Conservation (phyloP, 2,329 filamentous ascomycete genomes). For the Neonectria coccinea region DNA sequence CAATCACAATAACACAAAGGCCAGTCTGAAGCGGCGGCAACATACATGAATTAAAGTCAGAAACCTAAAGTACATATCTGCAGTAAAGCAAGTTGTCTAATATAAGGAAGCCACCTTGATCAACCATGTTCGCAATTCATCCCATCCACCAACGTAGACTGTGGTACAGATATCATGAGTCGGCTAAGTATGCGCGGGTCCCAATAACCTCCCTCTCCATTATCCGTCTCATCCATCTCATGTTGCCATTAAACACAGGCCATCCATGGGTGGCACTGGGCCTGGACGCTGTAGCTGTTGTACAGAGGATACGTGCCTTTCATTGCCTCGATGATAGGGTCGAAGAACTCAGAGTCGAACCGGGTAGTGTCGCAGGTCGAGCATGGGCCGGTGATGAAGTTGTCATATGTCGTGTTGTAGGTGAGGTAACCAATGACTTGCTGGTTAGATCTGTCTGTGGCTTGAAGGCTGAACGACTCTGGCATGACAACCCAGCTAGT, state of each 20-base stretch:
- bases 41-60: conserved; percentile 30
- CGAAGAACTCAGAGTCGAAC: conserved; percentile 53
- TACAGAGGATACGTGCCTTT: conserved; percentile 55
- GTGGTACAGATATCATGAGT: conserved; percentile 25
- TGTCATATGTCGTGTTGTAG: conserved; percentile 54
- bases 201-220: background rate
- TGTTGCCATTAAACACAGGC: conserved; percentile 46
- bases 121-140: conserved; percentile 20
- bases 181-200: background rate
- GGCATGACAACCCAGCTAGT: conserved; percentile 56
- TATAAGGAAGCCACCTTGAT: conserved; percentile 34
- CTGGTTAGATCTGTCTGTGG: conserved; percentile 49
- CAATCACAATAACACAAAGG: background rate
- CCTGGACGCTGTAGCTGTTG: conserved; percentile 53
- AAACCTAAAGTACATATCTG: conserved; percentile 38
- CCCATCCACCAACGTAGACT: conserved; percentile 23
- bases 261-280: conserved; percentile 55
- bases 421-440: conserved; percentile 51
- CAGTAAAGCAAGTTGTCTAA: conserved; percentile 35
- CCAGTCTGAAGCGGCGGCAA: conserved; percentile 8
- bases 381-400: conserved; percentile 52
- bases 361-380: conserved; percentile 51
- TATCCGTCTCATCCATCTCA: background rate
- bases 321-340: conserved; percentile 53
- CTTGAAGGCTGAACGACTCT: conserved; percentile 52